Base-by-base conservation (phyloP, 164 flowering plant genomes). In the Saururus chinensis region DNA sequence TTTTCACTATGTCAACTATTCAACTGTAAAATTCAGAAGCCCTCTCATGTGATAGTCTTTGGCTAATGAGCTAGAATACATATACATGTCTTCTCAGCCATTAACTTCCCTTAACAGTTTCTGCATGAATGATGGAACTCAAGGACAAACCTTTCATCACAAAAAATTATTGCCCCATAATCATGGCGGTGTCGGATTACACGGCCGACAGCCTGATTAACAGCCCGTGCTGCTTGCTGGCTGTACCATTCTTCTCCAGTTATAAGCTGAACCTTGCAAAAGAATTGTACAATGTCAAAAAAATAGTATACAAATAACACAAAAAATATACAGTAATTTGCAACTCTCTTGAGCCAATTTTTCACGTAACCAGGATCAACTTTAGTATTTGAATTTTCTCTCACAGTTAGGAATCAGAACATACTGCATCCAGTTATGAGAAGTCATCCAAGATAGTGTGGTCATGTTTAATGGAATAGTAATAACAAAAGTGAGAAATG, bases 171-270 rank as follows among this genome's bases (percentile, higher is more conserved):
- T 53, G 99, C 97, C 67, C 99, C 99, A 74, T 85, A 90, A 75
- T 93, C 99, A 82, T 87, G 74, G 25, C 85, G 87, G 78, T 93
- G 99, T 57, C 99, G 96, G 66, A 93, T 93, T 63, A 93, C 97
- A 68, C 99, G 99, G 17, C 99, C 99, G 68, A 93, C 89, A 57
- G 99, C 96, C 80, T 93, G 99, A 77, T 93, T 93, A 51, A 93
- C 96, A 74, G 99, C 99, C 24, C 99, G 74, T 53, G 82, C 74
- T 55, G 92, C 97, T 79, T 90, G 95, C 71, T 90, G 99, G 73
- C 65, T 80, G 60, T 93, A 93, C 99, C 99, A 93, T 45, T 84
- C 89, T 68, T 87, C 95, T 71, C 99, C 99, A 59, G 87, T 80
- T 56, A 93, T 64, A 72, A 62, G 71, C 83, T 83, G 75, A 53